Conservation (phyloP, 1,284 basidiomycete genomes). For the Leccinum pachyderme region DNA sequence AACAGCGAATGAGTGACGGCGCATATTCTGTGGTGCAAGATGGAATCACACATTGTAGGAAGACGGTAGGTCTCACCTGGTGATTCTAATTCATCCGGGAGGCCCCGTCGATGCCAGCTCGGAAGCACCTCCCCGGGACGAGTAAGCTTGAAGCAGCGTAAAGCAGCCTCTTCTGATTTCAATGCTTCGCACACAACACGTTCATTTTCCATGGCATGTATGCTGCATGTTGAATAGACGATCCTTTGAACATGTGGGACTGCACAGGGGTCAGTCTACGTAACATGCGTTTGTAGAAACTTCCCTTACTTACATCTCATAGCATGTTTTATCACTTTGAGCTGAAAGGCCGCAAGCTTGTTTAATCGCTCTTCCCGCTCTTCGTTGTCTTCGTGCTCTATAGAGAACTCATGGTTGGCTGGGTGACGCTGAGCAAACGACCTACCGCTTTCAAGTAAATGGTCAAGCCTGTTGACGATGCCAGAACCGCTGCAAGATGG, state of each 20-base stretch:
- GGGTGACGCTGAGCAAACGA: background rate
- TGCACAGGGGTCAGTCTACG: constrained; percentile 26
- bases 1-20: constrained; percentile 76
- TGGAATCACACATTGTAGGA: background rate
- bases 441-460: constrained; percentile 71
- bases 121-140: constrained; percentile 66
- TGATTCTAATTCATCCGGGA: constrained; percentile 55
- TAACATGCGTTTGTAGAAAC: constrained; percentile 8
- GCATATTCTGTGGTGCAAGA: constrained; percentile 50
- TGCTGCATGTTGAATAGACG: constrained; percentile 95
- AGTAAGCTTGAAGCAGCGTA: constrained; percentile 66
- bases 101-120: constrained; percentile 76
- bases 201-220: constrained; percentile 92
- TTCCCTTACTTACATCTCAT: constrained; percentile 74
- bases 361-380: constrained; percentile 66
- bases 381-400: constrained; percentile 50
- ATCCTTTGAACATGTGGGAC: constrained; percentile 72
- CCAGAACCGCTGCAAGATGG: constrained; percentile 94
- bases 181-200: constrained; percentile 74
- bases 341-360: constrained; percentile 85
- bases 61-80: background rate
- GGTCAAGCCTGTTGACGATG: constrained; percentile 86
- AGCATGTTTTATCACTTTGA: constrained; percentile 92
- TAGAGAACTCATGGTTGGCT: constrained; percentile 9
- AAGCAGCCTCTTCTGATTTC: constrained; percentile 61